Evolutionary conservation across 306 rosid genomes (phyloP), one percentile per base, ranked within the genome.

Genomic region (Lathyrus tuberosus): DNA sequence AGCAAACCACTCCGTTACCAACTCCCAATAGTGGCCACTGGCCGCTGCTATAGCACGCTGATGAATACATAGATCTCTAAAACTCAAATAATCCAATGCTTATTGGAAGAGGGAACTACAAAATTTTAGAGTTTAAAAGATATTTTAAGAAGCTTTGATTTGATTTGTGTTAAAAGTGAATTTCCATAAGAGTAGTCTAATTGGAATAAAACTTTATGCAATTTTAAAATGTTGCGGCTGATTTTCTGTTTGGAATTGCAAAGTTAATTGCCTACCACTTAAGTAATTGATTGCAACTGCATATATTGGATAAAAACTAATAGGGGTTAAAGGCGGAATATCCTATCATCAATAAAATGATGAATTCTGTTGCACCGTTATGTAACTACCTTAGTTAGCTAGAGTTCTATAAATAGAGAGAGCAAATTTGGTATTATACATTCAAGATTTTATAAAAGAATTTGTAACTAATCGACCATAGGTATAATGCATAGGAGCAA

Each of bases 81-180:
- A 52, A 52, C 59, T 18, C 28, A 16, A 49, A 18, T 9, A 8
- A 51, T 10, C 26, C 57, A 51, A 17, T 51, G 13, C 28, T 52
- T 28, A 57, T 14, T 57, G 18, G 20, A 57, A 24, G 13, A 28
- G 37, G 14, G 18, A 24, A 26, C 10, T 26, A 26, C 13, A 7
- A 22, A 56, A 26, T 24, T 56, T 56, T 56, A 56, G 10, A 24
- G 8, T 26, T 56, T 22, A 12, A 26, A 56, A 53, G 16, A 56
- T 56, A 56, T 56, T 54, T 56, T 56, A 12, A 12, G 62, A 57
- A 57, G 40, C 40, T 13, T 56, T 26, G 62, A 56, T 6, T 26
- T 56, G 10, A 26, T 15, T 56, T 10, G 0, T 12, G 62, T 26
- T 56, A 56, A 26, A 56, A 24, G 18, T 56, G 13, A 26, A 26